These are phyloP conservation scores for Termitomyces titanicus DNA, from an alignment of 768 basidiomycete genomes.

Conservation along the genomic window DNA sequence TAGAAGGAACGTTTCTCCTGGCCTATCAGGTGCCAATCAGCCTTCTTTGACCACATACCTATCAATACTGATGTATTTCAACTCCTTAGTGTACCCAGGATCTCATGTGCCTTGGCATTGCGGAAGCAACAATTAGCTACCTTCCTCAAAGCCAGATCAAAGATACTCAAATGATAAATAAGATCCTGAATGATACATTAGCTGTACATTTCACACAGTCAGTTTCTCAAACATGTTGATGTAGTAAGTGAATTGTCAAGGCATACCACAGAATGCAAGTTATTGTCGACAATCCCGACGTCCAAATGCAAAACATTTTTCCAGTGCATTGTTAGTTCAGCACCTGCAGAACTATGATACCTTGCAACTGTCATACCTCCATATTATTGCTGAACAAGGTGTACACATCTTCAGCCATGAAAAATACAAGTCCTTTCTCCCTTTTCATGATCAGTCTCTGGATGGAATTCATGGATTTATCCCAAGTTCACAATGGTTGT, in stretches of 20 bases:
- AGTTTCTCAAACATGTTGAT: background rate
- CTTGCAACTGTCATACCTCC: too few species aligned
- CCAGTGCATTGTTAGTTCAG: too few species aligned
- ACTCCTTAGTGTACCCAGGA: slow-evolving; percentile 24
- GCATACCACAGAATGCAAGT: slow-evolving; percentile 15
- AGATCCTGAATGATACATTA: slow-evolving; percentile 24
- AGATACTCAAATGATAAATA: slow-evolving; percentile 18
- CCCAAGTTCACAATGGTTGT: too few species aligned
- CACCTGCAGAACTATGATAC: too few species aligned
- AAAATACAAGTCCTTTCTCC: too few species aligned
- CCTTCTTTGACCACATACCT: background rate
- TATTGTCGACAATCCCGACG: slow-evolving; percentile 5
- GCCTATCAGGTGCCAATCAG: slow-evolving; percentile 15
- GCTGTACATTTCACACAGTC: slow-evolving; percentile 14
- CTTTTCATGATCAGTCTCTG: too few species aligned
- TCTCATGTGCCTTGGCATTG: slow-evolving; percentile 19
- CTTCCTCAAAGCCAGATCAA: slow-evolving; percentile 17
- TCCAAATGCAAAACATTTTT: too few species aligned
- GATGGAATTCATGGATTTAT: too few species aligned
- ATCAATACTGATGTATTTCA: background rate
- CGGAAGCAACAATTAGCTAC: slow-evolving; percentile 13
- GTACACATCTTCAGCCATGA: too few species aligned
- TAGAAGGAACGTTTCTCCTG: slow-evolving; percentile 23
- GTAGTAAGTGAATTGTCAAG: slow-evolving; percentile 4
- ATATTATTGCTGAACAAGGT: too few species aligned